Evolutionary conservation across 768 basidiomycete species (phyloP).

Genomic region (Psilocybe subaeruginosa): DNA sequence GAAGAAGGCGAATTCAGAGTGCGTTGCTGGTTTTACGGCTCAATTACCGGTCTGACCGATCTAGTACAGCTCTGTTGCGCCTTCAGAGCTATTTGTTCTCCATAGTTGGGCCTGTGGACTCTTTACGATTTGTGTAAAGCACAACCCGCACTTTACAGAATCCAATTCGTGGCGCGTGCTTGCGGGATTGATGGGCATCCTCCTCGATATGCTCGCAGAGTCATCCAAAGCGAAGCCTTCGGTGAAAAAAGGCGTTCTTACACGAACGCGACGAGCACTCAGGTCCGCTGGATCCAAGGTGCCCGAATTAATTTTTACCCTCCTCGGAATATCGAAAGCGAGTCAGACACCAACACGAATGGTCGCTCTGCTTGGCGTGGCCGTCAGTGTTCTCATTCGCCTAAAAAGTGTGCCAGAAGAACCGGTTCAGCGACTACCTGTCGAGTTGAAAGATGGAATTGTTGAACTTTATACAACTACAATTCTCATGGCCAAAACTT

Average conservation of each 20-base stretch:
- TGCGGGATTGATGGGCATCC: conserved; percentile 55
- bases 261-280: conserved; percentile 66
- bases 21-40: conserved; percentile 23
- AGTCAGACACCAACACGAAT: conserved; percentile 41
- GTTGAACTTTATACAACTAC: conserved; percentile 58
- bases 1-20: conserved; percentile 61
- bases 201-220: conserved; percentile 64
- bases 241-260: conserved; percentile 61
- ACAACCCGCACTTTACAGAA: conserved; percentile 46
- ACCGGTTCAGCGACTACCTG: conserved; percentile 43
- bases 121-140: conserved; percentile 53
- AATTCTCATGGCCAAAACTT: conserved; percentile 69
- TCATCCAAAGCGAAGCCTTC: conserved; percentile 57
- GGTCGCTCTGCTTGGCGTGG: conserved; percentile 63
- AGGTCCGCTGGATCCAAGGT: conserved; percentile 57
- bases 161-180: conserved; percentile 56
- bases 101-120: conserved; percentile 72
- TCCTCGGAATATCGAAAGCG: conserved; percentile 55
- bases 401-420: conserved; percentile 59
- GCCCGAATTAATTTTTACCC: conserved; percentile 49
- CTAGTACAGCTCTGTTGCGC: conserved; percentile 50
- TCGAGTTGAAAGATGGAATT: conserved; percentile 58
- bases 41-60: conserved; percentile 2
- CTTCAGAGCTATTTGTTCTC: conserved; percentile 67
- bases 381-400: conserved; percentile 71